Conservation (phyloP, 2,329 filamentous ascomycete species). For the Rasamsonia emersonii region DNA sequence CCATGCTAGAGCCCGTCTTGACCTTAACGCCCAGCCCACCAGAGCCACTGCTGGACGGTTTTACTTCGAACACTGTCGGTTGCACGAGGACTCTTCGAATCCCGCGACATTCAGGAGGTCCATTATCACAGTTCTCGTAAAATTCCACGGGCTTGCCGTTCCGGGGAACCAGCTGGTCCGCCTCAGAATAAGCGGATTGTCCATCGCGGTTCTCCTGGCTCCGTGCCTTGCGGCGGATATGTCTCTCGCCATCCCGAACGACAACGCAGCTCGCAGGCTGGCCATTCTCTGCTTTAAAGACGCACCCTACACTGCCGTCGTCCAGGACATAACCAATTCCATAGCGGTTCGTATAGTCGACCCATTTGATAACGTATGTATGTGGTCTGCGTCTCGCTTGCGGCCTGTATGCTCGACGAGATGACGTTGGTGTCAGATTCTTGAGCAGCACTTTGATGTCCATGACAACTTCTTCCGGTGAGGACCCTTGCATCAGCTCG, state of each 20-base stretch:
- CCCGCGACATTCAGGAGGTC: constrained; percentile 23
- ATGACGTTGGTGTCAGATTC: constrained; percentile 25
- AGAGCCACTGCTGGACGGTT: constrained; percentile 16
- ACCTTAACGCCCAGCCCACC: constrained; percentile 22
- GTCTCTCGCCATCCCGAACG: constrained; percentile 37
- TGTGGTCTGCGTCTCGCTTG: constrained; percentile 25
- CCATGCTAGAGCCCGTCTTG: constrained; percentile 22
- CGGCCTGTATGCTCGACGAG: constrained; percentile 20
- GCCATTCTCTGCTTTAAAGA: constrained; percentile 39
- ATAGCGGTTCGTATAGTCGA: constrained; percentile 45
- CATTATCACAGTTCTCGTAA: constrained; percentile 36
- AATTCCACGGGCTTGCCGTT: constrained; percentile 37
- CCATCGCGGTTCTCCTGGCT: constrained; percentile 24
- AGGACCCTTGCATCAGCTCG: constrained; percentile 30
- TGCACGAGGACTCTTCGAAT: constrained; percentile 34
- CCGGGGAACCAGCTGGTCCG: constrained; percentile 36
- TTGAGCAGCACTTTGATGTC: constrained; percentile 31
- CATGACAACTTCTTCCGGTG: constrained; percentile 30
- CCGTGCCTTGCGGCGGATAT: constrained; percentile 38
- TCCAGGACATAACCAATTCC: constrained; percentile 45
- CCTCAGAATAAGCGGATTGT: constrained; percentile 28
- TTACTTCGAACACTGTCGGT: constrained; percentile 32
- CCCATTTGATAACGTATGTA: constrained; percentile 44
- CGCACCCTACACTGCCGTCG: constrained; percentile 42
- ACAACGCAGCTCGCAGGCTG: constrained; percentile 38